Base-by-base conservation (phyloP, 2,329 filamentous ascomycete genomes). In the Talaromyces sp. region DNA sequence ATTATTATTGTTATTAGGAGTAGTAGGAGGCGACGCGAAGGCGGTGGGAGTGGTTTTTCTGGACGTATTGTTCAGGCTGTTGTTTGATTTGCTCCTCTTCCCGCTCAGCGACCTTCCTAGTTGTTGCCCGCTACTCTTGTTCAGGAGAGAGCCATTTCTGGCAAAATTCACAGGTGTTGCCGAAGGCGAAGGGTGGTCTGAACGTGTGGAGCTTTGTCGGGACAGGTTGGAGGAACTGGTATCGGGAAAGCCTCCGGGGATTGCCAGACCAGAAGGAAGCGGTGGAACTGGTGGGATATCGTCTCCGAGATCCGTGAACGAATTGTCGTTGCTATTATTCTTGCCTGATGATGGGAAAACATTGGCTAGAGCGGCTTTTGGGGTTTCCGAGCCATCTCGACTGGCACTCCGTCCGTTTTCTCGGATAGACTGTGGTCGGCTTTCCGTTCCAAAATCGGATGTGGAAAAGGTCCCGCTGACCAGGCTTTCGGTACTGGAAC, bases 221-320 rank as follows among this genome's bases (percentile, higher is more conserved):
- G 60, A 60, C 14, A 60, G 4, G 27, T 56, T 56, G 7, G 61
- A 60, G 7, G 61, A 60, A 18, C 50, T 57, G n/a, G 72, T 72
- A 63, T 78, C 76, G 16, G 77, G 74, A 63, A 76, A 78, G n/a
- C 75, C 74, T 30, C 76, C 76, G 2, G 77, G 77, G 18, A 79
- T 72, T 36, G 75, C 69, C 36, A 81, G 68, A 5, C 71, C 72
- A 0, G 71, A 67, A 14, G 78, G 78, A n/a, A 80, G 73, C 23
- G 79, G 79, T 12, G 79, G 79, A 4, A 81, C 78, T 12, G 79
- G 78, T 1, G 78, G 78, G n/a, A 81, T 76, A 40, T 70, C 72
- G n/a, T 74, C 67, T 7, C 68, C 65, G 52, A 67, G 27, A 40
- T 50, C 64, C 6, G 58, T 42, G 56, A 60, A 63, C 31, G 59